Conservation (phyloP, 768 basidiomycete genomes). For the Kwoniella bestiolae region DNA sequence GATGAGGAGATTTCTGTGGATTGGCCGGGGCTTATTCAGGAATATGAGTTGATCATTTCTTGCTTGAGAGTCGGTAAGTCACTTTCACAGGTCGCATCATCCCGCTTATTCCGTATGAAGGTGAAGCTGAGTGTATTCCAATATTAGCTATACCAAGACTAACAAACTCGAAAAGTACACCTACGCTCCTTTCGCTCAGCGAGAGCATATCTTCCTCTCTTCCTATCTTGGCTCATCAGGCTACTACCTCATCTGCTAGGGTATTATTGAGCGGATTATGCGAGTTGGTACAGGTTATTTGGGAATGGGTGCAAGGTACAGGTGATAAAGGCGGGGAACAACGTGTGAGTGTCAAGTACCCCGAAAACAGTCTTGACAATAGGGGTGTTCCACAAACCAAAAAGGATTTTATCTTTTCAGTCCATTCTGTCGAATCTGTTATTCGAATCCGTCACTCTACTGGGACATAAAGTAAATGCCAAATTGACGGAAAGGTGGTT, state of each 20-base stretch:
- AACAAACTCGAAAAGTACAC: constrained; percentile 29
- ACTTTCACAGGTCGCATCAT: too few species aligned
- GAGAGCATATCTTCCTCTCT: constrained; percentile 25
- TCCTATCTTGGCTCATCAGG: constrained; percentile 18
- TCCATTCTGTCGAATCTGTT: constrained; percentile 34
- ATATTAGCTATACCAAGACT: constrained; percentile 19
- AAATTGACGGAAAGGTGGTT: constrained; percentile 33
- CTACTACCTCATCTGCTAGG: constrained; percentile 10
- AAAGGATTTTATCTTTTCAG: constrained; percentile 10
- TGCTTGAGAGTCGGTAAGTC: constrained; percentile 18
- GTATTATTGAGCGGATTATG: constrained; percentile 5
- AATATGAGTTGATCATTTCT: constrained; percentile 8
- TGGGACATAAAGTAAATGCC: constrained; percentile 27
- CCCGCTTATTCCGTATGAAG: too few species aligned
- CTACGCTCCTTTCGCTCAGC: constrained; percentile 27
- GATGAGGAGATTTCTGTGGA: constrained; percentile 6
- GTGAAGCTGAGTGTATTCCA: too few species aligned
- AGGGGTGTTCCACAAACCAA: too few species aligned
- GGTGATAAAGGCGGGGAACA: constrained; percentile 29
- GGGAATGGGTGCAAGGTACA: constrained; percentile 23
- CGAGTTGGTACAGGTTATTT: constrained; percentile 5
- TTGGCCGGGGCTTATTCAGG: constrained; percentile 8
- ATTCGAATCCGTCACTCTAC: constrained; percentile 23
- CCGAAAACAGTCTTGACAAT: too few species aligned
- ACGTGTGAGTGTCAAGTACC: constrained; percentile 13